phyloP scores from a whole-genome alignment of 129 eudicot genomes.

The Lactuca sativa region DNA sequence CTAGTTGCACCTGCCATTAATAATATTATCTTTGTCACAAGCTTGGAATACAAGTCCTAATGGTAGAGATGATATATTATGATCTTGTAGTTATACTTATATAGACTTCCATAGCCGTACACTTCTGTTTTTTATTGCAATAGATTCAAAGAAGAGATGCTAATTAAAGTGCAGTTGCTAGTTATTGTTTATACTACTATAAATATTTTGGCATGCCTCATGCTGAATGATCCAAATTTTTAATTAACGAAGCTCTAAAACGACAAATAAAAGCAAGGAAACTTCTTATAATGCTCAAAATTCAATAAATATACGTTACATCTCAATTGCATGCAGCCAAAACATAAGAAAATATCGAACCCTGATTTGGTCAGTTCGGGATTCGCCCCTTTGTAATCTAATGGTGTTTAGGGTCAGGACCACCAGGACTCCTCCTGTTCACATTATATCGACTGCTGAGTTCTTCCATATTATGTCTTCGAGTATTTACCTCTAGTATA shows the following conservation, averaged over 20 bases:
- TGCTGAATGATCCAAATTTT: slow-evolving; percentile 6
- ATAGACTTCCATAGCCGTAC: slow-evolving; percentile 35
- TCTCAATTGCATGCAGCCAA: slow-evolving; percentile 10
- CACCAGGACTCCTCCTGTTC: slow-evolving; percentile 55
- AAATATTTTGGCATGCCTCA: not conserved
- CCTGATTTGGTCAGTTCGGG: slow-evolving; percentile 19
- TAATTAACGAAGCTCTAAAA: slow-evolving; percentile 3
- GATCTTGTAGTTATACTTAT: slow-evolving; percentile 39
- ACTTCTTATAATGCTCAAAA: slow-evolving; percentile 14
- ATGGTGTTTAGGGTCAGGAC: slow-evolving; percentile 65
- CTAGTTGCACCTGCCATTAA: slow-evolving; percentile 38
- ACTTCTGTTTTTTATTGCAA: slow-evolving; percentile 9
- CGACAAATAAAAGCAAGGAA: slow-evolving; percentile 12
- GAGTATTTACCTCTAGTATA: slow-evolving; percentile 38
- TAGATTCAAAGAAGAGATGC: slow-evolving; percentile 9
- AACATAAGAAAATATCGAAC: not conserved
- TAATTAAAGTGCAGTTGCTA: slow-evolving; percentile 22
- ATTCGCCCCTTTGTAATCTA: slow-evolving; percentile 21
- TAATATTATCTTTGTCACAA: slow-evolving; percentile 8
- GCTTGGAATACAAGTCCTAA: slow-evolving; percentile 17
- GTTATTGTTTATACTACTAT: slow-evolving; percentile 2
- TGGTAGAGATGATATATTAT: slow-evolving; percentile 27
- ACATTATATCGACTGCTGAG: slow-evolving; percentile 20
- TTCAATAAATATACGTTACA: slow-evolving; percentile 17
- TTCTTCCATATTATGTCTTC: slow-evolving; percentile 24